Evolutionary conservation across 2,329 filamentous ascomycete species (phyloP), one percentile per base, ranked within the genome.

Genomic region (Epichloe hybrida): DNA sequence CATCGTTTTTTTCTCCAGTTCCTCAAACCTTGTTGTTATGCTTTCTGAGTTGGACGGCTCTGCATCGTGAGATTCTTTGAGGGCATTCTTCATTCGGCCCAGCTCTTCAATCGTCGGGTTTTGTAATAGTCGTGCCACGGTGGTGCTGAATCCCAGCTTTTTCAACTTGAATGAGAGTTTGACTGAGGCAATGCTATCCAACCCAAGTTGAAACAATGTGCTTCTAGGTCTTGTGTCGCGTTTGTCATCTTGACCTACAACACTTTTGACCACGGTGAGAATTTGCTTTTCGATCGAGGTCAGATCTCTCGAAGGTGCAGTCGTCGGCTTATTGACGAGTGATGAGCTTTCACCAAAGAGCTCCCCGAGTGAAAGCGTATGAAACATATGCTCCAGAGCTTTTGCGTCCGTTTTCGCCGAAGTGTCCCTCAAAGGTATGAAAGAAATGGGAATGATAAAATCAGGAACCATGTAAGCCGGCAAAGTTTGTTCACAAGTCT

Each of bases 141-240:
- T 60, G 23, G 60, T 58, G 13, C 60, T 56, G 21, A 64, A 68
- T 1, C 66, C 66, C 5, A 62, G 55, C 36, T 60, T 62, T 34
- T 58, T 58, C 8, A 69, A 55, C 43, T 59, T 61, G 39, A 66
- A 59, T 1, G 64, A 63, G n/a, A 69, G 53, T 31, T 60, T 62
- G 31, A 69, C 67, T 13, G 62, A 63, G 41, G 59, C 64, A 5
- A 69, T 54, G 53, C 66, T 69, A 53, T 69, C 67, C 35, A 69
- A 50, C 0, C 66, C 66, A 15, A 69, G 56, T 47, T 64, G 61
- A 42, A 69, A 69, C 13, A 69, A 12, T n/a, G 49, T 49, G 9
- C 38, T 53, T 12, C 27, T 46, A 3, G 49, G 52, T 20, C 45
- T 27, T 20, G 46, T 37, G 2, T 27, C 39, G 35, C 34, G 15